Evolutionary conservation across 2,329 filamentous ascomycete species (phyloP).

Genomic region (Kalmusia sp.): DNA sequence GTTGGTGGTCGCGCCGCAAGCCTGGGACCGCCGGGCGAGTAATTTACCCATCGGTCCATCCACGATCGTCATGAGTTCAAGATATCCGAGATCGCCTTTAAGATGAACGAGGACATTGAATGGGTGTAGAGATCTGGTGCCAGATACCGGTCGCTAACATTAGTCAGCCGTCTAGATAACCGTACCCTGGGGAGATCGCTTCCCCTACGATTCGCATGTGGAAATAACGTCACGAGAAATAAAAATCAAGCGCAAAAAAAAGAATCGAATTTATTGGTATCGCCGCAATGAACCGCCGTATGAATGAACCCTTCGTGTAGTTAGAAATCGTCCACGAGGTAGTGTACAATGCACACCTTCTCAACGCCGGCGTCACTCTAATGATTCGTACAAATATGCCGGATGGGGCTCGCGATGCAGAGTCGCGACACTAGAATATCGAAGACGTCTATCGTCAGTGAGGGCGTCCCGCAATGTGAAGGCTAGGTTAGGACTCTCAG

Average conservation of each 20-base stretch:
- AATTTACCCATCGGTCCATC: conserved; percentile 29
- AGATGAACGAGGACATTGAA: neutral
- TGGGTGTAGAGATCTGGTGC: no score
- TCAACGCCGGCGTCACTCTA: conserved; percentile 17
- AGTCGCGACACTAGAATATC: neutral
- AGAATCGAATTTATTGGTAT: conserved; percentile 30
- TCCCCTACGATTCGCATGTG: no score
- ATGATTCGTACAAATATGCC: conserved; percentile 1
- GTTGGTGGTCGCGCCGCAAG: conserved; percentile 28
- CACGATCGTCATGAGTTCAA: conserved; percentile 3
- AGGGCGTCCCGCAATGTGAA: neutral
- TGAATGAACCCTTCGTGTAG: conserved; percentile 17
- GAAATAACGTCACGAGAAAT: neutral
- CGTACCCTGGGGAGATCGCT: no score
- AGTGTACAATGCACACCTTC: conserved; percentile 22
- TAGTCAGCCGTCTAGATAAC: no score
- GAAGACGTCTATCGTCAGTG: neutral
- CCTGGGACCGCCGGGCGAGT: conserved; percentile 10
- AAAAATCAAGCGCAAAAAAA: conserved; percentile 3
- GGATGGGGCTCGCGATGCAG: neutral
- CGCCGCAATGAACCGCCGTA: conserved; percentile 16
- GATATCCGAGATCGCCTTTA: neutral
- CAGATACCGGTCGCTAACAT: no score
- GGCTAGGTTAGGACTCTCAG: no score
- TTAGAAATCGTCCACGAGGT: conserved; percentile 12